phyloP scores from a whole-genome alignment of 495 filamentous ascomycete genomes.

The Pseudoneurospora amorphoporcata region DNA sequence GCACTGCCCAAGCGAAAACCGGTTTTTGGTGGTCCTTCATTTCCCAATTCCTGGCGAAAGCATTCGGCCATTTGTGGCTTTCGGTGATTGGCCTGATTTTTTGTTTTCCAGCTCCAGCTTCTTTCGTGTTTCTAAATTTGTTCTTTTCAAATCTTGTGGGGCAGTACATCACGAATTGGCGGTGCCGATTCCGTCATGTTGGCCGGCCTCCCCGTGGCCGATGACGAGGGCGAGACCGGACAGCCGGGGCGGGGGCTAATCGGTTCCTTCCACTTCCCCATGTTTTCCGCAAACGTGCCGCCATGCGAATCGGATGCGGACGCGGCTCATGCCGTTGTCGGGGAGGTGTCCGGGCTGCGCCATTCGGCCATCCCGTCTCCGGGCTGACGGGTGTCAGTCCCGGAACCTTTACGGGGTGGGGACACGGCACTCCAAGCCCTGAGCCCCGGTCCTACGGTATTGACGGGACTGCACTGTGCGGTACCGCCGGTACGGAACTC shows the following conservation, averaged over 20 bases:
- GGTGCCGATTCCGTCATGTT: neutral
- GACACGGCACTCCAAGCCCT: neutral
- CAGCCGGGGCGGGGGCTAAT: neutral
- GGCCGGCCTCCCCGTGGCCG: neutral
- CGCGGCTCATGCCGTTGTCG: neutral
- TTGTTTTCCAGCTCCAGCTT: neutral
- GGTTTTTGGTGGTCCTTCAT: neutral
- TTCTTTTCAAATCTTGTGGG: neutral
- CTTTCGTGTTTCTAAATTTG: neutral
- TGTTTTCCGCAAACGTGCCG: neutral
- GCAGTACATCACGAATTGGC: neutral
- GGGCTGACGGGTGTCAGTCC: neutral
- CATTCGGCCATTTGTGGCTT: neutral
- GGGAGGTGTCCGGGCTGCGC: neutral
- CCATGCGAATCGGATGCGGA: neutral
- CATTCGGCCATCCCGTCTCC: neutral
- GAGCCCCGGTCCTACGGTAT: neutral
- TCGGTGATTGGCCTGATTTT: neutral
- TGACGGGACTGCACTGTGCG: neutral
- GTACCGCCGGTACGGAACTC: neutral
- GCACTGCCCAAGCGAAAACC: neutral
- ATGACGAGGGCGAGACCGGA: neutral
- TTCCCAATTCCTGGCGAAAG: neutral
- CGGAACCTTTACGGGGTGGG: neutral
- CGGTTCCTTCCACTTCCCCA: neutral